phyloP scores from a whole-genome alignment of 169 alveolate species.

The Plasmodium vivax region DNA sequence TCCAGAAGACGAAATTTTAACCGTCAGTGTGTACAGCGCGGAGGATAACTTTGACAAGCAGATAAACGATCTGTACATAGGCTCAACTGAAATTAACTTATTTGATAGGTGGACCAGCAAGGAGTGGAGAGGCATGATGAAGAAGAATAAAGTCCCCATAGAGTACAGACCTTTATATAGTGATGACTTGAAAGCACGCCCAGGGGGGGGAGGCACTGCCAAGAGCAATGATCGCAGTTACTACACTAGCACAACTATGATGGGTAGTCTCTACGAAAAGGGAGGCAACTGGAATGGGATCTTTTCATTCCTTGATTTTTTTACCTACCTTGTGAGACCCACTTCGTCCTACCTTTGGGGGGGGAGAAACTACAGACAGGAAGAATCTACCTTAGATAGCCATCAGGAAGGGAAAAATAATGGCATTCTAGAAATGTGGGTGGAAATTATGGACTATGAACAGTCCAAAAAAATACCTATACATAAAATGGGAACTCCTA shows the following conservation, averaged over 20 bases:
- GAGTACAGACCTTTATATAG: slow-evolving; percentile 88
- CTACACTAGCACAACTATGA: slow-evolving; percentile 49
- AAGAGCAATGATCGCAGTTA: slow-evolving; percentile 26
- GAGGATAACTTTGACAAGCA: slow-evolving; percentile 79
- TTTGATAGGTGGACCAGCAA: slow-evolving; percentile 92
- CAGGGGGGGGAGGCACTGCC: neutral
- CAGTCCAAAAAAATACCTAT: slow-evolving; percentile 84
- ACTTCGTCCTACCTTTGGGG: neutral
- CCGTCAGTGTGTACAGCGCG: slow-evolving; percentile 80
- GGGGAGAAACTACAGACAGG: neutral
- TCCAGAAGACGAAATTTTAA: slow-evolving; percentile 86
- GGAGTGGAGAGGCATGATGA: slow-evolving; percentile 91
- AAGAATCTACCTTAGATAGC: neutral
- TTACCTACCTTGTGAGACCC: slow-evolving; percentile 13
- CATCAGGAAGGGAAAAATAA: slow-evolving; percentile 40
- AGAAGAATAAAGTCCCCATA: slow-evolving; percentile 88
- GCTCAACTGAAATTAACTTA: slow-evolving; percentile 90
- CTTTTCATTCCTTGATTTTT: slow-evolving; percentile 66
- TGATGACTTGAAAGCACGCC: slow-evolving; percentile 22
- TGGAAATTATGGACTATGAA: slow-evolving; percentile 85
- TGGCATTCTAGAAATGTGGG: slow-evolving; percentile 88
- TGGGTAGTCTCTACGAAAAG: slow-evolving; percentile 57
- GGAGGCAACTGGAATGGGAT: slow-evolving; percentile 49
- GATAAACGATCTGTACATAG: slow-evolving; percentile 85
- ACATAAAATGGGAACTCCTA: slow-evolving; percentile 84